Conservation (phyloP, 306 rosid species). For the Macrotyloma uniflorum region DNA sequence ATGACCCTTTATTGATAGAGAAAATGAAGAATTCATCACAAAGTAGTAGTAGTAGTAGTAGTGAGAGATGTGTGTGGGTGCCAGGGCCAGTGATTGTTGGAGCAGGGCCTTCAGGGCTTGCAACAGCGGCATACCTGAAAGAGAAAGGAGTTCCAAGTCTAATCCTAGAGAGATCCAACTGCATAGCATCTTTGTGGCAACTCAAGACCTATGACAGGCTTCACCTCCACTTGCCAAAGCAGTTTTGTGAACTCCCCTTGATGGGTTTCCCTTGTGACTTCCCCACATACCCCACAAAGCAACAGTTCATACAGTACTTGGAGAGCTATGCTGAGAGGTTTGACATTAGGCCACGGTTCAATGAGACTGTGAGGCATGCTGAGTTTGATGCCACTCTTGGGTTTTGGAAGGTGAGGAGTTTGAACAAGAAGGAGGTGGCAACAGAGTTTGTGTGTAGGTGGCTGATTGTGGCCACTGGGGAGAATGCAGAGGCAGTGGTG, state of each 20-base stretch:
- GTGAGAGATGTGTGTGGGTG: constrained; percentile 33
- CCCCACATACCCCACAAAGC: constrained; percentile 80
- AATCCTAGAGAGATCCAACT: constrained; percentile 70
- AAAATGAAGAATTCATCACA: constrained; percentile 29
- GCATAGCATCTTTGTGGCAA: constrained; percentile 91
- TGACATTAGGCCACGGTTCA: constrained; percentile 57
- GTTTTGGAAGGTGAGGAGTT: constrained; percentile 59
- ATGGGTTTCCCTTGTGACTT: constrained; percentile 59
- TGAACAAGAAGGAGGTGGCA: not conserved
- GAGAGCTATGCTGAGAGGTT: constrained; percentile 57
- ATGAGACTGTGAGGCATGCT: constrained; percentile 54
- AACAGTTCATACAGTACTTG: constrained; percentile 67
- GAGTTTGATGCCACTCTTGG: constrained; percentile 58
- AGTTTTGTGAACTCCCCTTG: constrained; percentile 76
- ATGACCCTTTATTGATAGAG: constrained; percentile 60
- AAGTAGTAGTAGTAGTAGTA: not conserved
- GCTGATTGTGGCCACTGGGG: constrained; percentile 87
- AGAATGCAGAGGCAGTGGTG: constrained; percentile 82
- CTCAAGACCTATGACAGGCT: constrained; percentile 78
- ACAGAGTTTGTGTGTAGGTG: constrained; percentile 68
- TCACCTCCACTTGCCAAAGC: constrained; percentile 74
- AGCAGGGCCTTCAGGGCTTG: constrained; percentile 88
- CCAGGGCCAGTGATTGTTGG: constrained; percentile 75
- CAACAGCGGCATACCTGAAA: constrained; percentile 72
- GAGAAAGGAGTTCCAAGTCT: constrained; percentile 52